Evolutionary conservation across 2,329 filamentous ascomycete species (phyloP).

Genomic region (Fusarium pseudoanthophilum): DNA sequence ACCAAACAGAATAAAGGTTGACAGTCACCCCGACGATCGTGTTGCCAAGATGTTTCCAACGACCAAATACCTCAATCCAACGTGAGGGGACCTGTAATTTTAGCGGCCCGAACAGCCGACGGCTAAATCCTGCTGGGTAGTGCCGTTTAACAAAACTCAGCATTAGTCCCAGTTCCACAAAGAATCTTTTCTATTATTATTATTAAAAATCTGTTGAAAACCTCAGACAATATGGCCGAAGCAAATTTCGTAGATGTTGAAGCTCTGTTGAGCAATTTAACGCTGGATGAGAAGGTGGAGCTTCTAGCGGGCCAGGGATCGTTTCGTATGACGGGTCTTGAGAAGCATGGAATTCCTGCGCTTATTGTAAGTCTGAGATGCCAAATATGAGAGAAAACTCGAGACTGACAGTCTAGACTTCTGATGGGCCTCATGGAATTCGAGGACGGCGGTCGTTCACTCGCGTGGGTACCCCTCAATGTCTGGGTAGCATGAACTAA

Average conservation of each 20-base stretch:
- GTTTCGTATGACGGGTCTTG: conserved; percentile 33
- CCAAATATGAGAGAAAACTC: accelerated
- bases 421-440: conserved; percentile 41
- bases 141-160: background rate
- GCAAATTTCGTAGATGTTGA: conserved; percentile 19
- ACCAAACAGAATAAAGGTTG: background rate
- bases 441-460: conserved; percentile 37
- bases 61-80: background rate
- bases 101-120: conserved; percentile 31
- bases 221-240: background rate
- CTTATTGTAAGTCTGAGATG: conserved; percentile 24
- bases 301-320: conserved; percentile 39
- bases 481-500: background rate
- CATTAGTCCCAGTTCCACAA: background rate
- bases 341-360: conserved; percentile 20
- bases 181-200: background rate
- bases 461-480: conserved; percentile 7
- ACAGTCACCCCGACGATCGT: background rate
- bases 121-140: conserved; percentile 19
- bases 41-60: conserved; percentile 13
- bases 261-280: conserved; percentile 24
- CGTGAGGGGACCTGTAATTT: conserved; percentile 1
- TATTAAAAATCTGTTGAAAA: too few species aligned
- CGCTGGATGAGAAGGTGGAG: conserved; percentile 36
- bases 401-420: conserved; percentile 23